Conservation (phyloP, 805 yeast species). For the Danielia oregonensis region DNA sequence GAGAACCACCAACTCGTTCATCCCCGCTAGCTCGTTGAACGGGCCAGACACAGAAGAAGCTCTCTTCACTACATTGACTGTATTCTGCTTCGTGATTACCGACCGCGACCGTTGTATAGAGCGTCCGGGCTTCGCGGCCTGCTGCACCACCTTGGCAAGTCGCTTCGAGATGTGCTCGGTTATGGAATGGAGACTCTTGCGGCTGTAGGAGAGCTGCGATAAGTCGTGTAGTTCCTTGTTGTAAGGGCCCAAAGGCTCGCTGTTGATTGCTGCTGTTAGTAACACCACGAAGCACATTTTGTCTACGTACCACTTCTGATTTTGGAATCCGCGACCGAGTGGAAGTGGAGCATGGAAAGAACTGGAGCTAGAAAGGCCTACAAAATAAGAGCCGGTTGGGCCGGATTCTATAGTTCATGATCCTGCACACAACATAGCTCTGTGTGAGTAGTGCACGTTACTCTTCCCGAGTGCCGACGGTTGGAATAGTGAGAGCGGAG, state of each 20-base stretch:
- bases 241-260: slow-evolving; percentile 53
- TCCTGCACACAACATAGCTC: too few species aligned
- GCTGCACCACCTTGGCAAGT: slow-evolving; percentile 18
- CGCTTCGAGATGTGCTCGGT: slow-evolving; percentile 38
- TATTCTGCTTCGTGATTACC: not conserved
- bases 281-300: not conserved
- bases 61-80: slow-evolving; percentile 1
- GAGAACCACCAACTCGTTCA: slow-evolving; percentile 19
- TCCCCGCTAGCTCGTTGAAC: not conserved
- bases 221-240: slow-evolving; percentile 53
- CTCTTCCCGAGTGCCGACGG: too few species aligned
- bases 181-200: slow-evolving; percentile 37
- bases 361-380: too few species aligned
- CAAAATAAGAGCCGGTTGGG: too few species aligned
- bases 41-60: slow-evolving; percentile 3
- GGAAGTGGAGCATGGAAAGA: slow-evolving; percentile 4
- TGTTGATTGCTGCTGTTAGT: slow-evolving; percentile 42
- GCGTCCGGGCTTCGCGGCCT: slow-evolving; percentile 1
- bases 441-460: too few species aligned
- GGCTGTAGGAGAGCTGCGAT: slow-evolving; percentile 41
- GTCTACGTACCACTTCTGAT: slow-evolving; percentile 13
- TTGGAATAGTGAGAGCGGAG: too few species aligned
- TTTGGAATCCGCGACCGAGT: slow-evolving; percentile 8
- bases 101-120: slow-evolving; percentile 3
- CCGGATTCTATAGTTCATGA: too few species aligned